phyloP scores from a whole-genome alignment of 2,329 filamentous ascomycete species.

The Aspergillus hortae region DNA sequence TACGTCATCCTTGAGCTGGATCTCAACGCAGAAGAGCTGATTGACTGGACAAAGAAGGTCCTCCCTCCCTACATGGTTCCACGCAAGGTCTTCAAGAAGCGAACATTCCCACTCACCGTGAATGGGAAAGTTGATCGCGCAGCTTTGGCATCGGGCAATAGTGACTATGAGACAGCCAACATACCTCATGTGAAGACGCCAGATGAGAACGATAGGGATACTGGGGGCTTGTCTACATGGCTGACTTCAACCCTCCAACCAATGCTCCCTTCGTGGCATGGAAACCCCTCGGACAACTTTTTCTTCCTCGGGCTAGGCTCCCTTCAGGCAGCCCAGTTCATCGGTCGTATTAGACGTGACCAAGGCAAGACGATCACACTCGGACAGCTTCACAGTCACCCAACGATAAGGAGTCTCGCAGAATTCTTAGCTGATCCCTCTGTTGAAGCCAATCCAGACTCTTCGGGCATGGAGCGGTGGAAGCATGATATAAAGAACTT shows the following conservation, averaged over 20 bases:
- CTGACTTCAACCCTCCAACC: neutral
- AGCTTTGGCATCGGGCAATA: conserved; percentile 11
- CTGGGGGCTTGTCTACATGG: neutral
- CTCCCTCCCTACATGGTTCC: conserved; percentile 69
- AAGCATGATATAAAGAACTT: neutral
- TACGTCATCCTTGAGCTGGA: neutral
- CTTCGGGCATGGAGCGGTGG: neutral
- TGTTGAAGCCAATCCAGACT: neutral
- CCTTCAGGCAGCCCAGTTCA: conserved; percentile 5
- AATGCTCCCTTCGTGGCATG: neutral
- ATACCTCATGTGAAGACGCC: neutral
- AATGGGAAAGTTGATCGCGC: conserved; percentile 60
- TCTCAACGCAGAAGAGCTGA: conserved; percentile 42
- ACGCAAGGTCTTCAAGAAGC: conserved; percentile 50
- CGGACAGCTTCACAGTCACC: neutral
- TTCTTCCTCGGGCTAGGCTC: conserved; percentile 2
- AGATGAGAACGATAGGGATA: neutral
- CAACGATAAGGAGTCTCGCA: neutral
- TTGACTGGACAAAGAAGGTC: conserved; percentile 63
- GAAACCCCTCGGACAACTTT: conserved; percentile 1
- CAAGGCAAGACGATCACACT: conserved; percentile 1
- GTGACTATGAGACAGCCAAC: neutral
- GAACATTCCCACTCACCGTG: conserved; percentile 65
- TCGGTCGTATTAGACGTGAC: neutral
- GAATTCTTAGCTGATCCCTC: neutral